Percentiles rank a stretch among this genome's conserved stretches.
These are phyloP conservation scores for Fusarium guadeloupense DNA, from an alignment of 2,329 filamentous ascomycete genomes.

Conservation along the genomic window DNA sequence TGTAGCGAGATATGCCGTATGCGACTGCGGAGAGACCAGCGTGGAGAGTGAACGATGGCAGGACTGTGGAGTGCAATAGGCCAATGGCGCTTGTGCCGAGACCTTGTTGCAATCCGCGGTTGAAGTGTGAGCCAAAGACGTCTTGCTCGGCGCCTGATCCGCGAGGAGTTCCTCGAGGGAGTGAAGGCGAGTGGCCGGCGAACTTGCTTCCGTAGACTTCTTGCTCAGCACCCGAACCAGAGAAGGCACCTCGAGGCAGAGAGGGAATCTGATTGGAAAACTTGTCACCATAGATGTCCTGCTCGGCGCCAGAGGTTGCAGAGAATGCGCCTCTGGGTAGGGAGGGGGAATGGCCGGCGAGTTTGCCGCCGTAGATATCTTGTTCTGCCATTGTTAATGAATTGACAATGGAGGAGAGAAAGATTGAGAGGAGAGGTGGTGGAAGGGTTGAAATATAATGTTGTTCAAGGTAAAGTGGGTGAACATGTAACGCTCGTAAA, in stretches of 20 bases:
- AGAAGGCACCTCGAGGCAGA: neutral
- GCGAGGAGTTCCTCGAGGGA: neutral
- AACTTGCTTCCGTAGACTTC: neutral
- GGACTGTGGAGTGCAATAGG: slow-evolving; percentile 1
- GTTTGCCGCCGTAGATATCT: neutral
- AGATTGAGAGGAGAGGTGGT: rapidly evolving
- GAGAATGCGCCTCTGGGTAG: neutral
- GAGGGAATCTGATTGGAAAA: neutral
- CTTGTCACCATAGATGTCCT: slow-evolving; percentile 2
- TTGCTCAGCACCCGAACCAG: neutral
- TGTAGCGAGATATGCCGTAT: slow-evolving; percentile 13
- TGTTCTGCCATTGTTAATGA: slow-evolving; percentile 12
- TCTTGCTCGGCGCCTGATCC: slow-evolving; percentile 7
- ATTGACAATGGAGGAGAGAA: neutral
- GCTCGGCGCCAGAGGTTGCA: slow-evolving; percentile 1
- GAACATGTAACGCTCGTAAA: slow-evolving; percentile 8
- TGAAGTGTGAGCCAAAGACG: slow-evolving; percentile 15
- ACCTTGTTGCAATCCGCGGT: slow-evolving; percentile 1
- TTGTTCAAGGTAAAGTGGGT: slow-evolving; percentile 6
- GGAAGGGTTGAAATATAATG: neutral
- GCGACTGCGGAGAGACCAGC: slow-evolving; percentile 5
- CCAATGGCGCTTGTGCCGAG: slow-evolving; percentile 8
- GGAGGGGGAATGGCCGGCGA: neutral
- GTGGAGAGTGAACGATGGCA: slow-evolving; percentile 9
- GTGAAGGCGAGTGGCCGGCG: neutral